A percentile compares a stretch with the other conserved stretches of the same genome.
Evolutionary conservation across 345 rosid species (phyloP).

Genomic region (Moringa oleifera): DNA sequence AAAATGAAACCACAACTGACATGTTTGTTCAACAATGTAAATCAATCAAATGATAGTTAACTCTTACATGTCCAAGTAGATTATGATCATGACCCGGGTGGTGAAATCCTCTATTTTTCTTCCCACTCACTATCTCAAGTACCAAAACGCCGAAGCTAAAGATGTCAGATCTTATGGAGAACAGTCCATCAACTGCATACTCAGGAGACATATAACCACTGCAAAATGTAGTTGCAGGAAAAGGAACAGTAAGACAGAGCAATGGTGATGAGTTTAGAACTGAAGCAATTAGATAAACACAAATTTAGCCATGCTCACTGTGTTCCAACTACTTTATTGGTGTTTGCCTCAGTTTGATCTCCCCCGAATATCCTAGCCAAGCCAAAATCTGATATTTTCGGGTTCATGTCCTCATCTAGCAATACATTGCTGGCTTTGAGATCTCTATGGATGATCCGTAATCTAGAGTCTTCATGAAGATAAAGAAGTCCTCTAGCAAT

Average conservation of each 20-base stretch:
- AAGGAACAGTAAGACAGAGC: too few relatives aligned
- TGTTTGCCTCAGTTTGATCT: constrained; percentile 14
- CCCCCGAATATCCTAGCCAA: constrained; percentile 17
- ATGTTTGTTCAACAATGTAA: not conserved
- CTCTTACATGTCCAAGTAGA: constrained; percentile 12
- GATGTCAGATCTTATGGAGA: constrained; percentile 12
- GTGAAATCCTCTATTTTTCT: constrained; percentile 15
- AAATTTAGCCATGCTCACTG: constrained; percentile 9
- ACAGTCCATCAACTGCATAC: constrained; percentile 5
- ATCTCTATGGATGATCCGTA: constrained; percentile 20
- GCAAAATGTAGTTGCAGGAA: not conserved
- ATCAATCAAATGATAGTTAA: not conserved
- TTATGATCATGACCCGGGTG: constrained; percentile 7
- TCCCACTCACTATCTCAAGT: constrained; percentile 10
- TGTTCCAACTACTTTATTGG: constrained; percentile 18
- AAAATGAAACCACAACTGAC: not conserved
- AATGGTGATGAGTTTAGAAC: not conserved
- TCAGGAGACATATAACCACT: constrained; percentile 15
- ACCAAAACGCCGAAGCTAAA: constrained; percentile 14
- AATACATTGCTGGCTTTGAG: constrained; percentile 16
- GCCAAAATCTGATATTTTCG: constrained; percentile 27
- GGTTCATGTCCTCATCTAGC: constrained; percentile 18
- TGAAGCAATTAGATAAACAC: not conserved
- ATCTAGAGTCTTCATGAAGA: constrained; percentile 24
- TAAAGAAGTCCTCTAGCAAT: constrained; percentile 24